phyloP scores from a whole-genome alignment of 2,329 filamentous ascomycete genomes.

The Colletotrichum liaoningense region DNA sequence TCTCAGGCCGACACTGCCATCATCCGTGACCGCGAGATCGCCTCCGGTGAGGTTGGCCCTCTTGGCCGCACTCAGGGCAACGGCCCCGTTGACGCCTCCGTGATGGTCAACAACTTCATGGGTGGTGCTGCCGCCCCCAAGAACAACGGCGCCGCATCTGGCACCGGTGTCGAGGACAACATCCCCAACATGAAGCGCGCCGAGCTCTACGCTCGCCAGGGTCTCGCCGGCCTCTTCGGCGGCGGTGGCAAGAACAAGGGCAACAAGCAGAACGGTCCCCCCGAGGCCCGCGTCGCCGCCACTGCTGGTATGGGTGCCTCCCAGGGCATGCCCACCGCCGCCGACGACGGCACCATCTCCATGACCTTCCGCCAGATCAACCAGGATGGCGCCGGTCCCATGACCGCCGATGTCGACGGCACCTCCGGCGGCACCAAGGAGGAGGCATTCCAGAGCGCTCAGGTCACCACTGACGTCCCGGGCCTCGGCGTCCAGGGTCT shows the following conservation, averaged over 20 bases:
- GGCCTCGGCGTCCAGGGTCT: constrained; percentile 67
- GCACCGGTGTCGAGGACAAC: constrained; percentile 57
- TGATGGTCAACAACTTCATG: constrained; percentile 72
- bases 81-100: constrained; percentile 67
- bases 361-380: constrained; percentile 79
- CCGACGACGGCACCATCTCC: constrained; percentile 69
- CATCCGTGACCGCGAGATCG: constrained; percentile 71
- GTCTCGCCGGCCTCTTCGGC: constrained; percentile 42
- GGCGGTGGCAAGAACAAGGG: constrained; percentile 48
- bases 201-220: constrained; percentile 37
- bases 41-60: constrained; percentile 61
- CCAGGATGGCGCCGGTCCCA: constrained; percentile 75
- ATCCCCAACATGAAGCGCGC: constrained; percentile 44
- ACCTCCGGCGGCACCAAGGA: constrained; percentile 73
- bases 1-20: constrained; percentile 78
- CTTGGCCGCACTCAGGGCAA: constrained; percentile 73
- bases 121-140: constrained; percentile 51
- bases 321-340: constrained; percentile 69
- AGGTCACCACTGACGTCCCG: constrained; percentile 71
- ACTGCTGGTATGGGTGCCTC: constrained; percentile 65
- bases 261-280: constrained; percentile 53
- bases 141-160: constrained; percentile 51
- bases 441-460: constrained; percentile 68
- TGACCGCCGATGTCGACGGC: constrained; percentile 69
- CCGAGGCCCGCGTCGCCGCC: constrained; percentile 64